Conservation (phyloP, 1,139 yeast species). For the Sugiyamaella xylanicola region DNA sequence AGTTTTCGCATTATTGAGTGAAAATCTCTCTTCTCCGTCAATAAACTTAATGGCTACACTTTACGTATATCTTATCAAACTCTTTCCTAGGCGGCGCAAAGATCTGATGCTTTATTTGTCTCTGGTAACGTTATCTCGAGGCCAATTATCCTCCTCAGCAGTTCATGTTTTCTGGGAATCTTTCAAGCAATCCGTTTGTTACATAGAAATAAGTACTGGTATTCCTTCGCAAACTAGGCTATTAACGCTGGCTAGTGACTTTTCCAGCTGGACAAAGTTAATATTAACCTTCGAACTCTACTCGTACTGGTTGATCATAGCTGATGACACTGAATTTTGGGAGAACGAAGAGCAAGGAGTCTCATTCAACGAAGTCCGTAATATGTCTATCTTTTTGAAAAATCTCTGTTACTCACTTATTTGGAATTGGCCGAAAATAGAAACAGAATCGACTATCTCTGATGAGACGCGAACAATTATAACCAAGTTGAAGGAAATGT, state of each 20-base stretch:
- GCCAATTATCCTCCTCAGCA: conserved; percentile 27
- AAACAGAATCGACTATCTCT: conserved; percentile 1
- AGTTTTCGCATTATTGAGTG: conserved; percentile 19
- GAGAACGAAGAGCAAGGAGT: conserved; percentile 42
- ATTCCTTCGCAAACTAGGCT: conserved; percentile 18
- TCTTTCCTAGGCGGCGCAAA: conserved; percentile 33
- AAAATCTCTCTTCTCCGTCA: conserved; percentile 4
- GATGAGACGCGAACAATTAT: conserved; percentile 17
- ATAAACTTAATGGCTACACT: conserved; percentile 28
- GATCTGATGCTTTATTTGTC: conserved; percentile 35
- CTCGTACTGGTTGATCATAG: conserved; percentile 61
- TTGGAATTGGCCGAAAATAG: conserved; percentile 44
- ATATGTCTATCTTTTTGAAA: conserved; percentile 56
- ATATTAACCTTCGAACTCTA: conserved; percentile 53
- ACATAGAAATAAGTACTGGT: conserved; percentile 13
- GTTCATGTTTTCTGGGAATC: conserved; percentile 33
- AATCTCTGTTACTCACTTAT: conserved; percentile 57
- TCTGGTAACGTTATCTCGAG: conserved; percentile 26
- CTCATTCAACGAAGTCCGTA: conserved; percentile 49
- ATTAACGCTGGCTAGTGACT: conserved; percentile 7
- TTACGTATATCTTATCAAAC: conserved; percentile 29
- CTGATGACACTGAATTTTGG: conserved; percentile 66
- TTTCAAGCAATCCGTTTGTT: conserved; percentile 27
- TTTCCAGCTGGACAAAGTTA: conserved; percentile 33
- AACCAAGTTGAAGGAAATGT: conserved; percentile 29